Evolutionary conservation across 2,329 filamentous ascomycete genomes (phyloP).

Genomic region (Ambrosiella cleistominuta): DNA sequence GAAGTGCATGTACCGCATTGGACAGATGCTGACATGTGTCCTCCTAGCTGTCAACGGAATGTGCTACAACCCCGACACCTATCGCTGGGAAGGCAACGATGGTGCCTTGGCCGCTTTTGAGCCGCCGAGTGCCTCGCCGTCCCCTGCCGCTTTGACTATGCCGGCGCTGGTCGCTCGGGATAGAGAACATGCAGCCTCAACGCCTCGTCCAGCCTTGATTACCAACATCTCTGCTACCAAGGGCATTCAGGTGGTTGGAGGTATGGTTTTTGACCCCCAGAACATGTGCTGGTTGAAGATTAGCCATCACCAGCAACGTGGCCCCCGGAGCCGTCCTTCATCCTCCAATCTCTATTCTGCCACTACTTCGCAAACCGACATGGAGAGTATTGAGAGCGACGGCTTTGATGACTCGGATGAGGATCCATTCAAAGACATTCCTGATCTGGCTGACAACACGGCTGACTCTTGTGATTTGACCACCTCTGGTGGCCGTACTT

Average conservation of each 20-base stretch:
- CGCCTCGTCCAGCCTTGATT: conserved; percentile 62
- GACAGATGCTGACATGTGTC: conserved; percentile 18
- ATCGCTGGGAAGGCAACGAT: conserved; percentile 92
- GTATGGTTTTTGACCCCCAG: conserved; percentile 94
- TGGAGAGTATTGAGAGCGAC: conserved; percentile 44
- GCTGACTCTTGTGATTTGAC: conserved; percentile 30
- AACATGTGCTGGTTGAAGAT: conserved; percentile 97
- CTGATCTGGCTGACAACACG: conserved; percentile 61
- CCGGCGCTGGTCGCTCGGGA: conserved; percentile 30
- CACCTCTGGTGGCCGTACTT: conserved; percentile 25
- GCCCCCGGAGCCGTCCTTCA: conserved; percentile 7
- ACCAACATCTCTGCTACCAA: conserved; percentile 73
- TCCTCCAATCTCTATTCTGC: conserved; percentile 10
- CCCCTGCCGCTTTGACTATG: conserved; percentile 26
- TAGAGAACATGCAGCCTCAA: conserved; percentile 31
- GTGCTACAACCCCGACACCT: conserved; percentile 79
- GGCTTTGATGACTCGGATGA: conserved; percentile 76
- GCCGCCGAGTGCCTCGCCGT: conserved; percentile 35
- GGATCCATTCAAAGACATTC: conserved; percentile 87
- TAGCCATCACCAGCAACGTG: conserved; percentile 24
- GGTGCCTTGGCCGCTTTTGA: conserved; percentile 70
- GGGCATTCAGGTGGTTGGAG: conserved; percentile 84
- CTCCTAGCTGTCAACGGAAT: conserved; percentile 70
- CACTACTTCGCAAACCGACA: conserved; percentile 24
- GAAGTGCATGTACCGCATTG: background rate